phyloP scores from a whole-genome alignment of 2,329 filamentous ascomycete species.

The Colletotrichum australisinense region DNA sequence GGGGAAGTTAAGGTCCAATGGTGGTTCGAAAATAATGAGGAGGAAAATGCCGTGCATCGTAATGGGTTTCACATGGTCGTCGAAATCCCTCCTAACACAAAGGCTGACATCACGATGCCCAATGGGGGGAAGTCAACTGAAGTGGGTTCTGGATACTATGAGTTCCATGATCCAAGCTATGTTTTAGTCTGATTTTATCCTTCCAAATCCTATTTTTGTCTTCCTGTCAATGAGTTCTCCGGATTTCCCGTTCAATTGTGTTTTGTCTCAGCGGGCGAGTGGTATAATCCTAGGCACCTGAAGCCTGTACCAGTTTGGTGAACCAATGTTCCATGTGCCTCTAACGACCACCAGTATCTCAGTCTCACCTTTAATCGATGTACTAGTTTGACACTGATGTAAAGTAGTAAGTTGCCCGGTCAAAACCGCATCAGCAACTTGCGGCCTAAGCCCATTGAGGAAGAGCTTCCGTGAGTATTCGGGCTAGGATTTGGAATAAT shows the following conservation, averaged over 20 bases:
- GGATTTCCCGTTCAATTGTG: neutral
- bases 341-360: neutral
- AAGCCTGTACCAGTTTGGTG: too few species aligned
- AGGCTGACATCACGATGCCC: conserved; percentile 27
- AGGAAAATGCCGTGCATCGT: conserved; percentile 19
- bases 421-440: neutral
- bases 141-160: conserved; percentile 28
- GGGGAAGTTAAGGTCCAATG: conserved; percentile 44
- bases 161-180: conserved; percentile 18
- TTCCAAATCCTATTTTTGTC: neutral
- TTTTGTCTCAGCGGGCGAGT: neutral
- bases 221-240: neutral
- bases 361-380: neutral
- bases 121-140: conserved; percentile 15
- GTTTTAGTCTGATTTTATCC: neutral
- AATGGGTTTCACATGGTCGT: conserved; percentile 28
- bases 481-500: too few species aligned
- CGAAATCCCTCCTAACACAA: conserved; percentile 24
- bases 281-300: neutral
- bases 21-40: conserved; percentile 37
- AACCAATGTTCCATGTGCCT: neutral
- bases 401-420: neutral
- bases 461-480: too few species aligned
- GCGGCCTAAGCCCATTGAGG: too few species aligned
- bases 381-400: neutral